Evolutionary conservation across 805 yeast species (phyloP), one percentile per base, ranked within the genome.

Genomic region (Naumovozyma dairenensis): DNA sequence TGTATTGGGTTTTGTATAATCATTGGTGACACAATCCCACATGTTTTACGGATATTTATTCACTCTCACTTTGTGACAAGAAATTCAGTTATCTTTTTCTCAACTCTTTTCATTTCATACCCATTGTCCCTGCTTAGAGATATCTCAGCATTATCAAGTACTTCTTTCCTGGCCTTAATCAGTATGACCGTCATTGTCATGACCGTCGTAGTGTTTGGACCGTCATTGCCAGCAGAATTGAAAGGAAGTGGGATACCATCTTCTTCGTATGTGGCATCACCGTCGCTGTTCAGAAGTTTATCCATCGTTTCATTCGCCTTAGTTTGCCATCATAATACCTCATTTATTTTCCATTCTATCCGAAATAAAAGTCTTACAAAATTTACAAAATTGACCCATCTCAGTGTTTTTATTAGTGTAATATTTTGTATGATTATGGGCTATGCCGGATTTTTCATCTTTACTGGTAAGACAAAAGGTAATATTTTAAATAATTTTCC

Each of bases 291-390:
- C 53, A 94, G 87, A 57, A 95, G 96, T 2, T 75, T 87, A 18
- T 79, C 92, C n/a, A 94, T 87, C 32, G 84, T 87, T 21, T 85
- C 96, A 1, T 87, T 87, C 62, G 97, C 97, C 2, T 69, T 89
- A 44, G 96, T 87, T 3, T 87, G 97, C 52, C 97, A 87, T 52
- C 97, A 87, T 56, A 87, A 87, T 54, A 85, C 96, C 0, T 74
- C 89, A 19, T 80, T 87, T 49, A 89, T 87, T 28, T 87, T 78
- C 62, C 84, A 83, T 51, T 84, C 96, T 0, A 68, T 89, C 50
- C 71, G 70, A 43, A 72, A 71, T 15, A 89, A 94, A 5, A 76
- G 94, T 3, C 52, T 85, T 44, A 77, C 75, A 41, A 66, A 87
- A 40, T 87, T 87, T 52, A 69, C 82, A 28, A 66, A 60, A 26